Evolutionary conservation across 2,329 filamentous ascomycete genomes (phyloP).

Genomic region (Dendryphion nanum): DNA sequence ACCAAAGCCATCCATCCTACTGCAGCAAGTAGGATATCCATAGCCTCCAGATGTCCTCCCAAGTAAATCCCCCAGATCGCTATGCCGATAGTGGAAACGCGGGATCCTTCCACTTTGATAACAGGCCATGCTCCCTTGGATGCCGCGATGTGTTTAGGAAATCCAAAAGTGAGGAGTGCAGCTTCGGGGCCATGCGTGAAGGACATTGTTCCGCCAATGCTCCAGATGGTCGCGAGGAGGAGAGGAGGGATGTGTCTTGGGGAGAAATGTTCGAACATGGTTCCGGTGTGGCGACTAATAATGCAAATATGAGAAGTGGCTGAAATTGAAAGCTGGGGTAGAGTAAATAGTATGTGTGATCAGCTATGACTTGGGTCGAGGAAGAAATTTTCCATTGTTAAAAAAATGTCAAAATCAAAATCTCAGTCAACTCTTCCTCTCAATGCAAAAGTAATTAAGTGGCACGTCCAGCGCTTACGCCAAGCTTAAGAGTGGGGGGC

Average conservation of each 20-base stretch:
- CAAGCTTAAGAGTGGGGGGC: no score
- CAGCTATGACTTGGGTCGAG: no score
- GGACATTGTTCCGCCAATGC: slow-evolving; percentile 14
- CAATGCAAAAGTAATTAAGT: no score
- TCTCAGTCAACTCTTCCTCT: no score
- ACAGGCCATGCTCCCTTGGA: slow-evolving; percentile 15
- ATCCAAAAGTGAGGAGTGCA: slow-evolving; percentile 12
- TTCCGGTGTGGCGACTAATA: no score
- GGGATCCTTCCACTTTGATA: slow-evolving; percentile 14
- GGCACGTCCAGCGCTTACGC: no score
- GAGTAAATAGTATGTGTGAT: no score
- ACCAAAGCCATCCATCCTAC: slow-evolving; percentile 17
- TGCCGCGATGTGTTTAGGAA: slow-evolving; percentile 9
- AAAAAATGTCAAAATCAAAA: no score
- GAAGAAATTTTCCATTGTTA: no score
- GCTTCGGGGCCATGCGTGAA: slow-evolving; percentile 10
- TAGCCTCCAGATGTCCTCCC: slow-evolving; percentile 15
- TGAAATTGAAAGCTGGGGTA: no score
- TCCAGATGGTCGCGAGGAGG: slow-evolving; percentile 16
- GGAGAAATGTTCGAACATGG: slow-evolving; percentile 5
- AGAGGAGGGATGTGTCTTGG: slow-evolving; percentile 15
- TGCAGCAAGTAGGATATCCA: slow-evolving; percentile 14
- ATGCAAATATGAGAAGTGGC: no score
- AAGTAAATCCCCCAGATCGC: slow-evolving; percentile 17
- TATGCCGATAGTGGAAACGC: slow-evolving; percentile 15